Evolutionary conservation across 225 moss, liverwort and hornwort species (phyloP), one percentile per base, ranked within the genome.

Genomic region (Thuidium tamariscinum): DNA sequence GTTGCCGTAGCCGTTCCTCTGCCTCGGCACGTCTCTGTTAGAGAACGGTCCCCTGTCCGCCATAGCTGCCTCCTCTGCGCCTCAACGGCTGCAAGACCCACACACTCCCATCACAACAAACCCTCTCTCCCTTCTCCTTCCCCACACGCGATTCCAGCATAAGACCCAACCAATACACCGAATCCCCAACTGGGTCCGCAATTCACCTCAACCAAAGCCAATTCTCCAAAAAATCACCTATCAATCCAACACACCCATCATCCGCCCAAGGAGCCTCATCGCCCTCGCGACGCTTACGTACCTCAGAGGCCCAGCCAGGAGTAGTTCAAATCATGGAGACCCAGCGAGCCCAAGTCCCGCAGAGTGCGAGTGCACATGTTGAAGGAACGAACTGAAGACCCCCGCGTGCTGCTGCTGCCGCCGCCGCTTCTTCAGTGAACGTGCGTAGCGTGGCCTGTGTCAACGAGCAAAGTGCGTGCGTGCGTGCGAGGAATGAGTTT

Each of bases 1-100:
- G 72, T 46, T 83, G 4, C 83, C 86, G 17, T 89, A 83, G 67
- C 82, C 57, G 73, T 68, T 86, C 83, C 37, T 82, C 77, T 87
- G 91, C 83, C 91, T 89, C 30, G 91, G 91, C 78, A 87, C 65
- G 59, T 91, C 91, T 82, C 87, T 84, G 57, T 87, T 91, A 52
- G 88, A 71, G 29, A 86, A 64, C 29, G 86, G 64, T 54, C 86
- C 84, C 84, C 81, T 88, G 84, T 91, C 90, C 85, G 88, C 90
- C 90, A 90, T 90, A 65, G 79, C 70, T 60, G 61, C 48, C 49
- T 69, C 65, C 71, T 85, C 82, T 48, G 70, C 42, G 74, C 87
- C 87, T 87, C 89, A 71, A 78, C n/a, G 78, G 83, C 89, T 85
- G 80, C 89, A 70, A 84, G n/a, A 71, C 42, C 62, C 59, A 63